These are phyloP conservation scores for Pythium brassicae DNA, from an alignment of 352 stramenopile species.

Conservation along the genomic window DNA sequence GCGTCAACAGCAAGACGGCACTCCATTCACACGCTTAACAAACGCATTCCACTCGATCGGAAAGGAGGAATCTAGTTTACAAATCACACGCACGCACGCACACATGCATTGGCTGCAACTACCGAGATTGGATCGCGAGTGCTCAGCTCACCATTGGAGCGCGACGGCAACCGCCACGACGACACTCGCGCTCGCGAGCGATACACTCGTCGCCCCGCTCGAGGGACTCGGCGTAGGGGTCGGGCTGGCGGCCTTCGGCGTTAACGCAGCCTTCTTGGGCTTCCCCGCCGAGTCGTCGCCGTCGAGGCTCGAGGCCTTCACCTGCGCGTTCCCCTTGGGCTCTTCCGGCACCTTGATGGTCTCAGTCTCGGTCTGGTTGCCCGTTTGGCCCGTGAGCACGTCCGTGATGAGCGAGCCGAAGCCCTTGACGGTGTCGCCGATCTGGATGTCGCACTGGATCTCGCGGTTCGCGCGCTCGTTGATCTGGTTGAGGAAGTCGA, in stretches of 20 bases:
- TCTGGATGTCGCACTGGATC: conserved; percentile 43
- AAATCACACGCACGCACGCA: background rate
- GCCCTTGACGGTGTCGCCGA: conserved; percentile 32
- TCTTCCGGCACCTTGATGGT: conserved; percentile 10
- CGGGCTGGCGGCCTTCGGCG: conserved; percentile 3
- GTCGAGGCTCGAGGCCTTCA: conserved; percentile 8
- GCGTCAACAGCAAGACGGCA: too few relatives aligned
- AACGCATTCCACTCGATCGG: too few relatives aligned
- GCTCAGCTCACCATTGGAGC: conserved; percentile 9
- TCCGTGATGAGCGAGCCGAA: conserved; percentile 41
- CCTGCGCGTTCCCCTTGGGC: conserved; percentile 1
- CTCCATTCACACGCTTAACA: too few relatives aligned
- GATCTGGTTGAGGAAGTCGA: conserved; percentile 69
- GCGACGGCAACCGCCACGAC: conserved; percentile 3
- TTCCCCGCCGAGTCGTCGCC: background rate
- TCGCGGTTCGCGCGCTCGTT: conserved; percentile 49
- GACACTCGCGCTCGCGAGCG: conserved; percentile 1
- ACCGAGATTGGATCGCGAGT: background rate
- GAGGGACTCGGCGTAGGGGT: conserved; percentile 4
- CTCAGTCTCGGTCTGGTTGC: conserved; percentile 45
- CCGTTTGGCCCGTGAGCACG: conserved; percentile 48
- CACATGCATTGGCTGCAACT: background rate
- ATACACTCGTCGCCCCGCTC: conserved; percentile 8
- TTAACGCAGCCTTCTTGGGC: conserved; percentile 5
- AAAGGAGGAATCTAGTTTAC: background rate